Evolutionary conservation across 2,329 filamentous ascomycete species (phyloP), one percentile per base, ranked within the genome.

Genomic region (Alternaria atra): DNA sequence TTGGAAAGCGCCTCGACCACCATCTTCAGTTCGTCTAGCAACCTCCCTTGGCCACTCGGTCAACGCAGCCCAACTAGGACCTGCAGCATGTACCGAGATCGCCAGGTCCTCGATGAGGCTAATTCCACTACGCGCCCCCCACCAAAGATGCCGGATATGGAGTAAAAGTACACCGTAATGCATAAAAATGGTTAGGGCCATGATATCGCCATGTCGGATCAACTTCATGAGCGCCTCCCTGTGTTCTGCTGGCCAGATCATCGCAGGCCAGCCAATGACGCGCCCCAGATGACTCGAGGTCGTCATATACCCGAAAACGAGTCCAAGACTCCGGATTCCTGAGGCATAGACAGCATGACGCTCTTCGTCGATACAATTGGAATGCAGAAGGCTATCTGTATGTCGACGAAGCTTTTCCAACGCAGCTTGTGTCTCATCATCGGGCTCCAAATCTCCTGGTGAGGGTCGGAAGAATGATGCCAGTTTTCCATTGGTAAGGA

Each of bases 81-180:
- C 55, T n/a, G 44, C 37, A 51, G 46, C 55, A 23, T 27, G 37
- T 2, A 58, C 17, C 5, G 48, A 61, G 5, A 39, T 50, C 10
- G 59, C 35, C 39, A 58, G 27, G 35, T 54, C 50, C 35, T 57
- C 43, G 34, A 51, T 60, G 44, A 62, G 50, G 15, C 50, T 40
- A 5, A 52, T 40, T 8, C 62, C 62, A 5, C 46, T 48, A 29
- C 54, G 43, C 34, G 8, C 44, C 2, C 55, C 62, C 59, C 59
- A 65, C 62, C 59, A 62, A 17, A 29, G 39, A 44, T 62, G 27
- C 10, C 52, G 55, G 15, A 32, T 25, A 15, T 65, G 35, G 17
- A 65, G 55, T 32, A 65, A 50, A 12, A 62, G 39, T 12, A 65
- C 59, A 32, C 59, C 62, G 40, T 62, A 65, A 27, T 62, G 39